Conservation (phyloP, 2,329 filamentous ascomycete species). For the Annulohypoxylon truncatum region DNA sequence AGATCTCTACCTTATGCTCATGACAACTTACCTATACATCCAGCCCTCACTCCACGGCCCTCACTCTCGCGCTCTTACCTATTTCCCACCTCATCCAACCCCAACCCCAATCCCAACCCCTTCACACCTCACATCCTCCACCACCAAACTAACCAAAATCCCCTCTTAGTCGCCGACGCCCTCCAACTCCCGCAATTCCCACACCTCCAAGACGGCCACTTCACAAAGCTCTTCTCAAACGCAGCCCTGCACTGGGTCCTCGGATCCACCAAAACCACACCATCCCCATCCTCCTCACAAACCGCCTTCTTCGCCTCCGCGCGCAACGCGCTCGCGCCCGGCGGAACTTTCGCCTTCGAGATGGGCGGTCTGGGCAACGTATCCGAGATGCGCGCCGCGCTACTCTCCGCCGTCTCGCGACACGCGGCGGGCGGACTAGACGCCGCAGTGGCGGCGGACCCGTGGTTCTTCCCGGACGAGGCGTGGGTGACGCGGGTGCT, state of each 20-base stretch:
- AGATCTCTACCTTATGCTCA: not conserved
- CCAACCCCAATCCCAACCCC: too few relatives aligned
- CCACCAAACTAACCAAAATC: too few relatives aligned
- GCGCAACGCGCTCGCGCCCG: conserved; percentile 62
- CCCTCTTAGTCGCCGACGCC: conserved; percentile 58
- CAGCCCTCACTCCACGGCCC: too few relatives aligned
- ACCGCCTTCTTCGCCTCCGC: conserved; percentile 65
- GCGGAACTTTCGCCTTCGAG: conserved; percentile 73
- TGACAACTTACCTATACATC: too few relatives aligned
- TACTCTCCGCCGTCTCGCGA: conserved; percentile 64
- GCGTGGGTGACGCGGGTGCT: conserved; percentile 62
- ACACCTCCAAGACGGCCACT: conserved; percentile 53
- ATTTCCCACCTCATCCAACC: not conserved
- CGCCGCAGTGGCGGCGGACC: conserved; percentile 57
- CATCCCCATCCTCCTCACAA: conserved; percentile 54
- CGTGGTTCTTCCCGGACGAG: conserved; percentile 80
- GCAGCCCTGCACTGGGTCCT: conserved; percentile 77
- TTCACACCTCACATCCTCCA: too few relatives aligned
- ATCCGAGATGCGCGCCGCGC: conserved; percentile 68
- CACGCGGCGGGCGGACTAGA: conserved; percentile 58
- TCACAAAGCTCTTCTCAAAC: conserved; percentile 72
- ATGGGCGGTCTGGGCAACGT: conserved; percentile 79
- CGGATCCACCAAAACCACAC: conserved; percentile 44
- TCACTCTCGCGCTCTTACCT: too few relatives aligned
- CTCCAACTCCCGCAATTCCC: conserved; percentile 53